Evolutionary conservation across 2,329 filamentous ascomycete species (phyloP).

Genomic region (Ophiostoma sp.): DNA sequence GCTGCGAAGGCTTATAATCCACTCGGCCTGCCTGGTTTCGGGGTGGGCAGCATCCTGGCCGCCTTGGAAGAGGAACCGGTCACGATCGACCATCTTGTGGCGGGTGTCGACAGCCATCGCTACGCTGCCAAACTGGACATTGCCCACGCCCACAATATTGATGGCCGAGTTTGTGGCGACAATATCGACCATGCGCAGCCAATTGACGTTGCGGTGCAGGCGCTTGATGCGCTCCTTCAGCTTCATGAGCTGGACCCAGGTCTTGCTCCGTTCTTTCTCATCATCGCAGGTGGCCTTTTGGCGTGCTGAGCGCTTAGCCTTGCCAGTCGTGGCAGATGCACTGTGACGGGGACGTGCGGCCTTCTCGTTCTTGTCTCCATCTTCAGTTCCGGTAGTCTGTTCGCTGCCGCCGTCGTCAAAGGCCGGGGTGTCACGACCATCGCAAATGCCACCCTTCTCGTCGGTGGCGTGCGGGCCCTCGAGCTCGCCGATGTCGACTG

Average conservation of each 20-base stretch:
- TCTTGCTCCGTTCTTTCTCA: constrained; percentile 53
- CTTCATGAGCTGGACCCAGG: constrained; percentile 73
- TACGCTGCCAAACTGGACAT: constrained; percentile 75
- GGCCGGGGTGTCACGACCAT: constrained; percentile 12
- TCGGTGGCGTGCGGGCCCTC: constrained; percentile 43
- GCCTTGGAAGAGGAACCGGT: constrained; percentile 79
- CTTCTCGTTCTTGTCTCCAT: background rate
- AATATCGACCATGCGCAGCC: constrained; percentile 84
- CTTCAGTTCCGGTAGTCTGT: background rate
- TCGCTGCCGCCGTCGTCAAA: background rate
- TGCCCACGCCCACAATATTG: constrained; percentile 73
- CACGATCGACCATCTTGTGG: constrained; percentile 83
- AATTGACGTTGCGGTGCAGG: constrained; percentile 79
- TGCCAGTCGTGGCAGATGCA: background rate
- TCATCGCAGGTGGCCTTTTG: background rate
- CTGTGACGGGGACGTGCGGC: background rate
- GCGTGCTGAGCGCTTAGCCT: background rate
- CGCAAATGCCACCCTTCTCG: constrained; percentile 26
- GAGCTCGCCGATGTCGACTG: constrained; percentile 67
- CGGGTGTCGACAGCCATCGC: constrained; percentile 86
- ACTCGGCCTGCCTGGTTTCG: constrained; percentile 75
- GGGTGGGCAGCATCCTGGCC: constrained; percentile 48
- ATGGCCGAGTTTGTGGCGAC: constrained; percentile 75
- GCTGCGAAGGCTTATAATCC: constrained; percentile 82
- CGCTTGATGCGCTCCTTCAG: constrained; percentile 81